Conservation (phyloP, 164 flowering plant species). For the Cinnamomum chago region DNA sequence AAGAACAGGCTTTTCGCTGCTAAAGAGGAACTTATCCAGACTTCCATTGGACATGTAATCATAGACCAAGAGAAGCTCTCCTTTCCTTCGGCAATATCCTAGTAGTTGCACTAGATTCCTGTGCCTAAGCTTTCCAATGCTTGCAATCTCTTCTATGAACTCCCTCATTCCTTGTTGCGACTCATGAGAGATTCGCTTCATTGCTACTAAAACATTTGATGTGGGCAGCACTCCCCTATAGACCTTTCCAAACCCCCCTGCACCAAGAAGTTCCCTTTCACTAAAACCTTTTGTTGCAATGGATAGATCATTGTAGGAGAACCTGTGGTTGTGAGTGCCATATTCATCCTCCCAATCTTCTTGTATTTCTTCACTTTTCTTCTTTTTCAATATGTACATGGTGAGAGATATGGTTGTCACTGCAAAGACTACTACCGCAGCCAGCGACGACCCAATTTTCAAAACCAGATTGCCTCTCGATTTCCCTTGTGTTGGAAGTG, state of each 20-base stretch:
- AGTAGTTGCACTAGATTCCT: conserved; percentile 59
- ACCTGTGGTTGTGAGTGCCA: conserved; percentile 68
- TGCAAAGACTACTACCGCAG: not conserved
- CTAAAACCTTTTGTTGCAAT: conserved; percentile 59
- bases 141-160: conserved; percentile 58
- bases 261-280: conserved; percentile 55
- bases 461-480: not conserved
- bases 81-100: conserved; percentile 62
- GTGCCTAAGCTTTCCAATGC: conserved; percentile 67
- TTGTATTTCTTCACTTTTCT: conserved; percentile 37
- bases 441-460: conserved; percentile 3
- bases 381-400: conserved; percentile 15
- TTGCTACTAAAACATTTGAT: conserved; percentile 41
- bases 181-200: conserved; percentile 63
- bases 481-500: not conserved
- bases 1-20: conserved; percentile 28
- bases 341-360: conserved; percentile 69
- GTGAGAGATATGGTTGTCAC: conserved; percentile 17
- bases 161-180: conserved; percentile 63
- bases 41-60: conserved; percentile 81
- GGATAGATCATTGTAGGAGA: conserved; percentile 54
- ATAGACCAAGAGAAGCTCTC: conserved; percentile 65
- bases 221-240: conserved; percentile 53
- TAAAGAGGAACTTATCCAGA: conserved; percentile 59
- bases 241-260: conserved; percentile 74